Conservation (phyloP, 306 rosid genomes). For the Sophora flavescens region DNA sequence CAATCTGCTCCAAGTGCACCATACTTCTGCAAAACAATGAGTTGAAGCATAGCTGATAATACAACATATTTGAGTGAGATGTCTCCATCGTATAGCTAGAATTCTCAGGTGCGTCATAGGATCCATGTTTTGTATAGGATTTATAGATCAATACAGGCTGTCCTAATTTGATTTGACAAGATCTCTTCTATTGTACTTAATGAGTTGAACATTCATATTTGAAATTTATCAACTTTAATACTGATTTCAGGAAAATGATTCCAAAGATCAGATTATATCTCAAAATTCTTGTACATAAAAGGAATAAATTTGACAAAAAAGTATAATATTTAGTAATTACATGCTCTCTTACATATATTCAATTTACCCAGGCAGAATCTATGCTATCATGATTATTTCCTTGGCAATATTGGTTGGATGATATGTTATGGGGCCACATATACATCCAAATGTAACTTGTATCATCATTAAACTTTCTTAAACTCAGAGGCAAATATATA, state of each 20-base stretch:
- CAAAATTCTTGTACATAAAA: conserved; percentile 4
- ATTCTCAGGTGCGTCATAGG: not conserved
- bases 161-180: not conserved
- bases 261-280: not conserved
- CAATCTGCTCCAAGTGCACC: conserved; percentile 7
- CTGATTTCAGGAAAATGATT: conserved; percentile 23
- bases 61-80: not conserved
- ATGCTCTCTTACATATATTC: not conserved
- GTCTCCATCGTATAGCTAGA: not conserved
- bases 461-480: not conserved
- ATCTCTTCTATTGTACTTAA: not conserved
- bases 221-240: conserved; percentile 21
- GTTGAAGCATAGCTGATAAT: not conserved
- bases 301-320: conserved; percentile 9
- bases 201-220: not conserved
- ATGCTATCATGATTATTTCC: conserved; percentile 6
- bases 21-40: not conserved
- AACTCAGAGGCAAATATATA: conserved; percentile 1
- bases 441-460: conserved; percentile 8
- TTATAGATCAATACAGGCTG: not conserved
- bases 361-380: not conserved
- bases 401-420: conserved; percentile 3
- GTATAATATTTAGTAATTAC: conserved; percentile 4
- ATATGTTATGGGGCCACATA: not conserved
- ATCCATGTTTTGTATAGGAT: conserved; percentile 8